phyloP scores from a whole-genome alignment of 2,329 filamentous ascomycete species.

The Fusarium circinatum region DNA sequence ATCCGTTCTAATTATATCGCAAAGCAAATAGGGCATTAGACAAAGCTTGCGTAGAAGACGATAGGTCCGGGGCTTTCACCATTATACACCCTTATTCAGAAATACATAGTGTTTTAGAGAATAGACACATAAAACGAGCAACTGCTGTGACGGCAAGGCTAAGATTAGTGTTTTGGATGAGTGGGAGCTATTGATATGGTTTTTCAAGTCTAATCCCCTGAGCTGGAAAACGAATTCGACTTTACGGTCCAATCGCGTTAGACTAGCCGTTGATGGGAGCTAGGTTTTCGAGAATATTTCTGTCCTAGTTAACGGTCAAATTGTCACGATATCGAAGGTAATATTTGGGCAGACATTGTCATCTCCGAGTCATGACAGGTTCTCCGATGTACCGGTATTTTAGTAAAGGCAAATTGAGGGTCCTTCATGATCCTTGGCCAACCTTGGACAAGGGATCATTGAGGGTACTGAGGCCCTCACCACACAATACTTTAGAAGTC shows the following conservation, averaged over 20 bases:
- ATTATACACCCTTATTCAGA: background rate
- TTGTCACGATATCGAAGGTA: background rate
- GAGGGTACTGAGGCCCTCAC: background rate
- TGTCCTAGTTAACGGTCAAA: background rate
- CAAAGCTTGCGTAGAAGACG: background rate
- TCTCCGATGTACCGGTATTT: background rate
- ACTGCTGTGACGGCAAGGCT: background rate
- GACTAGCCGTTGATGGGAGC: constrained; percentile 3
- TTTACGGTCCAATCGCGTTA: constrained; percentile 10
- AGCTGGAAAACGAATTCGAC: background rate
- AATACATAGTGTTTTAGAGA: background rate
- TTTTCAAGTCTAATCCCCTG: constrained; percentile 9
- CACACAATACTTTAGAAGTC: background rate
- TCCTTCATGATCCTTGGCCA: background rate
- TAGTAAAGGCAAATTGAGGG: background rate
- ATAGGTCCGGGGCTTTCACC: background rate
- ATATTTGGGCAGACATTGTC: constrained; percentile 14
- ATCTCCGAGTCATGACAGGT: constrained; percentile 14
- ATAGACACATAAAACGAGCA: background rate
- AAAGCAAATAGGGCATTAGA: background rate
- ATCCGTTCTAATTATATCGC: constrained; percentile 4
- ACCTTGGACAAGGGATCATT: background rate
- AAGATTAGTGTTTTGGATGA: background rate
- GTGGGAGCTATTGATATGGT: background rate
- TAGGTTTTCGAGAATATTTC: background rate